Conservation (phyloP, 2,329 filamentous ascomycete species). For the Alternaria tenuissima region DNA sequence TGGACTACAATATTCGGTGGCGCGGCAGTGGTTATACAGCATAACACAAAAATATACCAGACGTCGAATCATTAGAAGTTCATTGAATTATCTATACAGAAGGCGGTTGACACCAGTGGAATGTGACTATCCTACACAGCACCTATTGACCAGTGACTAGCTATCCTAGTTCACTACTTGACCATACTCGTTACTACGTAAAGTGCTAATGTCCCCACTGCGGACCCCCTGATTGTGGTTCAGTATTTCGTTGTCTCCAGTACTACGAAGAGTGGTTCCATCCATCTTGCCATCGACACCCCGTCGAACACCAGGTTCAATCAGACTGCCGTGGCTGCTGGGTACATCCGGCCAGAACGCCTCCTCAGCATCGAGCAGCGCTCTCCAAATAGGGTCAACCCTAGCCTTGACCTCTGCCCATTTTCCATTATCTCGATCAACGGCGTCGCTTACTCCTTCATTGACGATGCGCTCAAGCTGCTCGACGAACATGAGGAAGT, state of each 20-base stretch:
- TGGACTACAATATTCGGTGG: neutral
- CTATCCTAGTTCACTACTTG: neutral
- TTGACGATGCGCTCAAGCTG: slow-evolving; percentile 65
- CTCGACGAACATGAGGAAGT: slow-evolving; percentile 68
- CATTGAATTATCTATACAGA: neutral
- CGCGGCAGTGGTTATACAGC: neutral
- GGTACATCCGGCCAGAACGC: slow-evolving; percentile 43
- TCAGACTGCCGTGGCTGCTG: slow-evolving; percentile 5
- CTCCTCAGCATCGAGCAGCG: slow-evolving; percentile 45
- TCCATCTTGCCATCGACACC: slow-evolving; percentile 14
- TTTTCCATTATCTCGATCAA: slow-evolving; percentile 26
- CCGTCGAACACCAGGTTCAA: slow-evolving; percentile 13
- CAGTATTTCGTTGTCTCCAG: slow-evolving; percentile 3
- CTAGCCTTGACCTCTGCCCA: slow-evolving; percentile 34
- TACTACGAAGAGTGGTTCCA: slow-evolving; percentile 13
- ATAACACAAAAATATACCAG: neutral
- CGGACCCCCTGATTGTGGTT: slow-evolving; percentile 8
- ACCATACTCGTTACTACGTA: slow-evolving; percentile 6
- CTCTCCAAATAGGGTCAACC: slow-evolving; percentile 35
- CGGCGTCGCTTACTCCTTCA: slow-evolving; percentile 43
- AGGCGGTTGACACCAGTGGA: neutral
- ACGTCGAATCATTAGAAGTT: neutral
- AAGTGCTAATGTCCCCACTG: slow-evolving; percentile 1
- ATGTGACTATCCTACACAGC: neutral
- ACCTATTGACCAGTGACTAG: neutral